Conservation (phyloP, 306 rosid genomes). For the Acacia crassicarpa region DNA sequence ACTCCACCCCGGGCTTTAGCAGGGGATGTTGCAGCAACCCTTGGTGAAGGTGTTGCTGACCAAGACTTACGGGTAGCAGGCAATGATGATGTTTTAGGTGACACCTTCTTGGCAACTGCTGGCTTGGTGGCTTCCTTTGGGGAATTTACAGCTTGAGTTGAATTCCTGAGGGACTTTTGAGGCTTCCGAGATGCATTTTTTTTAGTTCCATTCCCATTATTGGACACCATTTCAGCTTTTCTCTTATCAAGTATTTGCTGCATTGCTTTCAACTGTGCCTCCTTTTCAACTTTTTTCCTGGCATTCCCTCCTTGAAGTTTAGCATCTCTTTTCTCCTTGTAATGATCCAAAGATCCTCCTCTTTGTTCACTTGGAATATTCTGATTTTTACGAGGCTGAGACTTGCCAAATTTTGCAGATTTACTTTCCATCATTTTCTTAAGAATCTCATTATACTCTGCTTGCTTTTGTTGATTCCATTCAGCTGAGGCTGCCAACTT, state of each 20-base stretch:
- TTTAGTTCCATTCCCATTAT: conserved; percentile 50
- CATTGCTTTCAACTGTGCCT: conserved; percentile 63
- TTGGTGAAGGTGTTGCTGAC: conserved; percentile 77
- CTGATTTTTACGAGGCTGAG: conserved; percentile 65
- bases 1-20: conserved; percentile 50
- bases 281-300: conserved; percentile 64
- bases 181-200: conserved; percentile 47
- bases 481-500: conserved; percentile 63
- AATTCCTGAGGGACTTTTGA: conserved; percentile 52
- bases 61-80: conserved; percentile 88
- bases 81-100: conserved; percentile 59
- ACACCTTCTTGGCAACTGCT: conserved; percentile 44
- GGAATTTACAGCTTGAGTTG: conserved; percentile 53
- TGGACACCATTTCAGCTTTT: conserved; percentile 68
- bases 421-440: conserved; percentile 77
- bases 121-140: conserved; percentile 62
- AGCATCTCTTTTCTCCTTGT: conserved; percentile 86
- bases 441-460: conserved; percentile 81
- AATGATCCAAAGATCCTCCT: conserved; percentile 78
- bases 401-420: conserved; percentile 51
- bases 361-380: conserved; percentile 58
- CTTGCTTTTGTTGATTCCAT: conserved; percentile 80
- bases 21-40: conserved; percentile 61
- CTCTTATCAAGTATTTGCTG: conserved; percentile 67
- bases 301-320: conserved; percentile 69